Evolutionary conservation across 768 basidiomycete genomes (phyloP).

Genomic region (Ramaria sp.): DNA sequence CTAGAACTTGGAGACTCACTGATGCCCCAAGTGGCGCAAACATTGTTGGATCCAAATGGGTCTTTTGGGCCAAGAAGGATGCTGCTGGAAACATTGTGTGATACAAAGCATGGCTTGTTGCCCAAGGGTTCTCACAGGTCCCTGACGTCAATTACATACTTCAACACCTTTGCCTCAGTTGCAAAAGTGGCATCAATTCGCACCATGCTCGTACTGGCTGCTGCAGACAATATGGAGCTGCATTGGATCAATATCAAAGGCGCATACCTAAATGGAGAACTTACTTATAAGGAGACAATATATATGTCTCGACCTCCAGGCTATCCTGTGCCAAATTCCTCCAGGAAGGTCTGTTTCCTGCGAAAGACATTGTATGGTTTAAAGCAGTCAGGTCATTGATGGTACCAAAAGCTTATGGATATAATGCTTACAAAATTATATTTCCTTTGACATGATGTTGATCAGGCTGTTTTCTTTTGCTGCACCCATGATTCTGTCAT

Average conservation of each 20-base stretch:
- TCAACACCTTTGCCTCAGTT: slow-evolving; percentile 13
- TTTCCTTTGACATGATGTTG: slow-evolving; percentile 20
- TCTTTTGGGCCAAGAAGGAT: slow-evolving; percentile 21
- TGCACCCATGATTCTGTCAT: background rate
- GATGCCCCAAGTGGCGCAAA: slow-evolving; percentile 14
- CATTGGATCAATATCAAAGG: slow-evolving; percentile 32
- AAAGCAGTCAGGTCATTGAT: slow-evolving; percentile 24
- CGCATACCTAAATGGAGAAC: too few species aligned
- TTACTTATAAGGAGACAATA: too few species aligned
- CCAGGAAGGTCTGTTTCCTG: slow-evolving; percentile 12
- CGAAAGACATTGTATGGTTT: too few species aligned
- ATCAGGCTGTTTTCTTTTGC: slow-evolving; percentile 14
- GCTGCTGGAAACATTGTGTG: slow-evolving; percentile 15
- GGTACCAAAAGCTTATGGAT: too few species aligned
- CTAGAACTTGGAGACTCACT: slow-evolving; percentile 15
- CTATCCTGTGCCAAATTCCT: slow-evolving; percentile 27
- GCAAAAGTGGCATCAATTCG: slow-evolving; percentile 19
- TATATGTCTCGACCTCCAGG: too few species aligned
- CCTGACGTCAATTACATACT: slow-evolving; percentile 25
- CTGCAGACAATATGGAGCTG: slow-evolving; percentile 23
- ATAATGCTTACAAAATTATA: slow-evolving; percentile 22
- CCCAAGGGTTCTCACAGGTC: too few species aligned
- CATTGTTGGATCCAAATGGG: too few species aligned
- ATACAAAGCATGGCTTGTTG: too few species aligned
- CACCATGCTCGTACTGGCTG: slow-evolving; percentile 26